phyloP scores from a whole-genome alignment of 306 rosid species.

The Pyrus bretschneideri region DNA sequence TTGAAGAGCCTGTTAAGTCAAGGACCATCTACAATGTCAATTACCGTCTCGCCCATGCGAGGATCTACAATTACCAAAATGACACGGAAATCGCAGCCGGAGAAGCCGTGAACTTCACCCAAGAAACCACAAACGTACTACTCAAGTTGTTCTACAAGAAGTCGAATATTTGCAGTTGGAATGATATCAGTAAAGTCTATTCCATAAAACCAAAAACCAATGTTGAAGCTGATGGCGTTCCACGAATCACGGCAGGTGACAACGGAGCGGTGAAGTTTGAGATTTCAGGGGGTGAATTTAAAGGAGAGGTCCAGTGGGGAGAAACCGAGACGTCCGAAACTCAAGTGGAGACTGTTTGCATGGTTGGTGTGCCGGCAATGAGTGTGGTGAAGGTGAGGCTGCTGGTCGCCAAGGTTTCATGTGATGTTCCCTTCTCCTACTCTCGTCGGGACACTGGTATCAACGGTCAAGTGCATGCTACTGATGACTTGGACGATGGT shows the following conservation, averaged over 20 bases:
- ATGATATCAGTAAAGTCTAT: neutral
- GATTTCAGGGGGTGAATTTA: neutral
- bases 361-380: neutral
- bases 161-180: neutral
- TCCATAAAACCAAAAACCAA: neutral
- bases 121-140: neutral
- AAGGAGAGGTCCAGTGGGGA: neutral
- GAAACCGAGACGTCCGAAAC: neutral
- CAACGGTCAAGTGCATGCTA: constrained; percentile 4
- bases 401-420: neutral
- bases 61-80: neutral
- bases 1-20: neutral
- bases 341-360: constrained; percentile 5
- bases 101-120: neutral
- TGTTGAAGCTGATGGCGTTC: neutral
- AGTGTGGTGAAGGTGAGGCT: neutral
- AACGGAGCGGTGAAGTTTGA: neutral
- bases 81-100: neutral
- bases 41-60: neutral
- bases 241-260: neutral
- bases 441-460: neutral
- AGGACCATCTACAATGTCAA: constrained; percentile 3
- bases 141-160: neutral
- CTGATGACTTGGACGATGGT: neutral
- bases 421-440: constrained; percentile 11